Percentiles rank a stretch among this genome's conserved stretches.
These are phyloP conservation scores for Acer campestre DNA, from an alignment of 345 rosid species.

Conservation along the genomic window DNA sequence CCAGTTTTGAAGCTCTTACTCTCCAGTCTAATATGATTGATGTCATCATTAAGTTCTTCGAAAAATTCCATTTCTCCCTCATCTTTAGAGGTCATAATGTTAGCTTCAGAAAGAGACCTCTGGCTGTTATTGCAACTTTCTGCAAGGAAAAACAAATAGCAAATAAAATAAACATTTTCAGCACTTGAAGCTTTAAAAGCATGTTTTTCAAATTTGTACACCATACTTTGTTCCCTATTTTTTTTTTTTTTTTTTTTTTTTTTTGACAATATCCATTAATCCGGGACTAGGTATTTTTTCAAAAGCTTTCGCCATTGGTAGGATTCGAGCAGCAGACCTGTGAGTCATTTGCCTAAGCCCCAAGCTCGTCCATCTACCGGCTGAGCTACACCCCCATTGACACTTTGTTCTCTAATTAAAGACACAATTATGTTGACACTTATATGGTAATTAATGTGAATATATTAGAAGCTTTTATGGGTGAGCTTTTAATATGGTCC, in stretches of 20 bases:
- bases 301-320: too few species aligned
- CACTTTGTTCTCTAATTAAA: background rate
- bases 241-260: too few species aligned
- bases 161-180: constrained; percentile 14
- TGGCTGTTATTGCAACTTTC: constrained; percentile 37
- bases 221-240: background rate
- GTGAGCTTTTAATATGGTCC: background rate
- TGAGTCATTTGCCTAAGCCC: too few species aligned
- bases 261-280: too few species aligned
- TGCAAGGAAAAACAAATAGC: constrained; percentile 17
- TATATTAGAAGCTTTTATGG: background rate
- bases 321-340: too few species aligned
- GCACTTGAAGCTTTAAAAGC: constrained; percentile 7
- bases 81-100: constrained; percentile 18
- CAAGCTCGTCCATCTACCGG: too few species aligned
- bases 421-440: background rate
- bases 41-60: constrained; percentile 20
- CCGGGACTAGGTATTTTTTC: too few species aligned
- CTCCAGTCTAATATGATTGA: constrained; percentile 2
- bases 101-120: constrained; percentile 29
- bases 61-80: constrained; percentile 5
- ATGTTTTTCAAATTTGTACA: background rate
- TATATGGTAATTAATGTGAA: background rate
- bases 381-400: too few species aligned
- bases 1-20: constrained; percentile 22